These are phyloP conservation scores for Phytophthora kernoviae DNA, from an alignment of 352 stramenopile species.

Conservation along the genomic window DNA sequence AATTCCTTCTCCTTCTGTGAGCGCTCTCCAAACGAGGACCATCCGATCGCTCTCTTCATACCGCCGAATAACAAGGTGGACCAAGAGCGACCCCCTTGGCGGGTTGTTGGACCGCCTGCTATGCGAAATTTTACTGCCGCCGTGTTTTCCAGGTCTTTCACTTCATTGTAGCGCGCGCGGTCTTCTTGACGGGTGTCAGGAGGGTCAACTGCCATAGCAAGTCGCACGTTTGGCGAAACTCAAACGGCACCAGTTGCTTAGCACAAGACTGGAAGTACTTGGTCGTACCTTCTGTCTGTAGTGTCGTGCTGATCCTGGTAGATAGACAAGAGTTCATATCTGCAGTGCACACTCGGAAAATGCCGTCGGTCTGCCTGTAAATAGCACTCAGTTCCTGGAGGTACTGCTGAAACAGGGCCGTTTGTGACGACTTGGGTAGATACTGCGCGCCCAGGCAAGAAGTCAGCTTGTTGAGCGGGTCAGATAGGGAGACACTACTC, in stretches of 20 bases:
- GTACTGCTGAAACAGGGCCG: slow-evolving; percentile 9
- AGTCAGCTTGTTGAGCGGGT: no score
- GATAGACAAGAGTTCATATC: background rate
- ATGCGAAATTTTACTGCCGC: no score
- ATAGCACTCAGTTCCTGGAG: slow-evolving; percentile 1
- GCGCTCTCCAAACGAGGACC: slow-evolving; percentile 16
- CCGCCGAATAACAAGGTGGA: background rate
- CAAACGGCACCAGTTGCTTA: no score
- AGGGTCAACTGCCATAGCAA: no score
- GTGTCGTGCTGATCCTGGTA: background rate
- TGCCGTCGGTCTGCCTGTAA: slow-evolving; percentile 6
- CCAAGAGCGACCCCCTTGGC: background rate
- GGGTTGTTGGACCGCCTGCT: no score
- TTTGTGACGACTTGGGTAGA: background rate
- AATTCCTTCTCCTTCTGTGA: slow-evolving; percentile 8
- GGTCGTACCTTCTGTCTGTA: no score
- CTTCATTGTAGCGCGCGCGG: no score
- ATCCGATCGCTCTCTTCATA: slow-evolving; percentile 1
- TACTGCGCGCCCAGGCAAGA: background rate
- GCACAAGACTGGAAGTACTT: no score
- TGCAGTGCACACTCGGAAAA: background rate
- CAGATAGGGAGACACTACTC: no score
- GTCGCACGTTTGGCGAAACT: no score
- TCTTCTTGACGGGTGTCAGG: no score
- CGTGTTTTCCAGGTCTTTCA: no score